Percentiles rank a stretch among this genome's conserved stretches.
These are phyloP conservation scores for Rhodotorula glutinis DNA, from an alignment of 1,284 basidiomycete genomes.

Conservation along the genomic window DNA sequence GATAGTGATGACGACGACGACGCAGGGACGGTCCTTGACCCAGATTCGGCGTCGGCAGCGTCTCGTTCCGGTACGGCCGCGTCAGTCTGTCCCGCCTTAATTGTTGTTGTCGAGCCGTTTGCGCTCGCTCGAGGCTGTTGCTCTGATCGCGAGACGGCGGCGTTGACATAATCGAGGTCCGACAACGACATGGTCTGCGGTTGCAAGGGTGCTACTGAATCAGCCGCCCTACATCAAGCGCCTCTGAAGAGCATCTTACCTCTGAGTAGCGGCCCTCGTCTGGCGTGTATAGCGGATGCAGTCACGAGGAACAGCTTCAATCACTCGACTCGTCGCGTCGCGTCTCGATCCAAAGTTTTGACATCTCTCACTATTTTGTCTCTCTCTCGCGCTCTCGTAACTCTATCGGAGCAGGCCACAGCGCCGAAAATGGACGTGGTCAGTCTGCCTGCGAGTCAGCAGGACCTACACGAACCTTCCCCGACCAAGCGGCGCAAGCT, in stretches of 20 bases:
- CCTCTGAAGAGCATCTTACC: too few species aligned
- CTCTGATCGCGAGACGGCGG: conserved; percentile 3
- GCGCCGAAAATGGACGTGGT: too few species aligned
- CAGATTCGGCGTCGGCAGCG: not conserved
- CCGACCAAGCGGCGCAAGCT: conserved; percentile 5
- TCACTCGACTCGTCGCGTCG: too few species aligned
- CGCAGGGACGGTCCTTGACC: too few species aligned
- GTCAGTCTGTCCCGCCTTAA: too few species aligned
- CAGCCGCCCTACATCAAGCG: too few species aligned
- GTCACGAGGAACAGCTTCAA: too few species aligned
- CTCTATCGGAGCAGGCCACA: not conserved
- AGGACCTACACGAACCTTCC: not conserved
- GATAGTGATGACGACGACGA: not conserved
- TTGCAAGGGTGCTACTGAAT: too few species aligned
- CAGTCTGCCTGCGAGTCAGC: too few species aligned
- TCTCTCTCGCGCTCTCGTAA: not conserved
- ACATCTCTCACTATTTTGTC: not conserved
- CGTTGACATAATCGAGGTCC: conserved; percentile 27
- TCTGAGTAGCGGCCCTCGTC: too few species aligned
- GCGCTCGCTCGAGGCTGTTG: not conserved
- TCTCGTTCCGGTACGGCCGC: not conserved
- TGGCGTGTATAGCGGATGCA: too few species aligned
- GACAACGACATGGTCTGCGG: conserved; percentile 5
- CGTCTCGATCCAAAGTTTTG: not conserved
- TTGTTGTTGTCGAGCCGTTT: too few species aligned